Base-by-base conservation (phyloP, 768 basidiomycete genomes). In the Suillus tomentosus region DNA sequence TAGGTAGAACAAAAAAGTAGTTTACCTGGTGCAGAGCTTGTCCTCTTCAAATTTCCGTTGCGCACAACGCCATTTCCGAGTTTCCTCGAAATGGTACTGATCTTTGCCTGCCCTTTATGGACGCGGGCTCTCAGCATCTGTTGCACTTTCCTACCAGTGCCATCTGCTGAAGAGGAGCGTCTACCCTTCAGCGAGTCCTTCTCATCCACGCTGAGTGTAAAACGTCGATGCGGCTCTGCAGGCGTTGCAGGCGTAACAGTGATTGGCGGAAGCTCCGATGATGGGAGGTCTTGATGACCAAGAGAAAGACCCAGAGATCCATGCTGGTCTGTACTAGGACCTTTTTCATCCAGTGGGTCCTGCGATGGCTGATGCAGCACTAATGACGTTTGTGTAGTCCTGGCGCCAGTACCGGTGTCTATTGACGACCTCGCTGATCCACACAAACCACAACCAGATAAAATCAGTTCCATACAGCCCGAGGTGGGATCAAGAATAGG, bases 71-170 rank as follows among this genome's bases (percentile, higher is more conserved):
- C 89, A 68, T 85, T 83, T 8, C 91, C 91, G 45, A 94, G 88
- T 72, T 86, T 92, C 72, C 82, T 86, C 39, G 90, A 90, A 59
- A 92, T 90, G 19, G 89, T 90, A 34, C 86, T 85, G 50, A 94
- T 90, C 59, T 87, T 83, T 7, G 80, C 87, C 63, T 88, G 87
- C 8, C 88, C 85, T 71, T 91, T 89, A 68, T 92, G 85, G 27
- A 93, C 90, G 11, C 85, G 82, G 64, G 84, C 82, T 75, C 89
- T 92, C 65, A 92, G 77, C 77, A 90, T 90, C 72, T 87, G 87
- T 68, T 88, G 88, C 60, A 93, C 79, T 72, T 89, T 91, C 76
- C 90, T 92, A 45, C 87, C 87, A 61, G 84, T 84, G 31, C 82
- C 85, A 34, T 74, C 78, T 48, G 71, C 71, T n/a, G 76, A 75